Base-by-base conservation (phyloP, 768 basidiomycete genomes). In the Hydnomerulius pinastri region DNA sequence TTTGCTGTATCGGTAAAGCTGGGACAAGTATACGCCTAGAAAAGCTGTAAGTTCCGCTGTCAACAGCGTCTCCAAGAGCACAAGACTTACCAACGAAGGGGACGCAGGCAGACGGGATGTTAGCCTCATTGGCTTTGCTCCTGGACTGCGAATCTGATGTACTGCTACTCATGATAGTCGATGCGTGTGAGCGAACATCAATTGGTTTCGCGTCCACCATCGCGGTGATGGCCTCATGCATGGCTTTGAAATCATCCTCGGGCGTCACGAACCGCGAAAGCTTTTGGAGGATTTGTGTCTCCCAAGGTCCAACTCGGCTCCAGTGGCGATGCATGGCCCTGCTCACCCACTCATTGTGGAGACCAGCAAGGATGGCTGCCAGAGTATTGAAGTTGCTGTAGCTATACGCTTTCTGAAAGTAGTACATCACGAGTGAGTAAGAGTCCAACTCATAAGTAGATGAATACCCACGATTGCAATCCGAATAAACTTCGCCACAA, bases 401-500 rank as follows among this genome's bases (percentile, higher is more conserved):
- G 17, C 73, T 70, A 65, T 91, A 95, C 25, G 83, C 83, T 83
- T 92, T 91, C 92, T 95, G 63, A 18, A 43, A 18, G 12, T 5
- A 20, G 20, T 24, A 27, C 25, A 9, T 20, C 18, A 37, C 30
- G 9, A 6, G 44, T 39, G 28, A 53, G 48, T 39, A 39, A 36
- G n/a, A 28, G 50, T 2, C 30, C 10, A 24, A 52, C 9, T 30
- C 15, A 12, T 46, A 32, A 32, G 15, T 6, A 35, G 13, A 27
- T 4, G 21, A 45, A 10, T 15, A 73, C 86, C 64, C 57, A 92
- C 92, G 77, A 84, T 92, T 32, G 93, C 93, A 48, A 96, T 73
- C 35, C 90, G 83, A 53, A 95, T 84, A 64, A 96, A 87, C 70
- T 92, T 94, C 50, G 72, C 73, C 42, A 90, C 80, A 17, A 97